Evolutionary conservation across 179 eudicot genomes (phyloP).

Genomic region (Beta corolliflora): DNA sequence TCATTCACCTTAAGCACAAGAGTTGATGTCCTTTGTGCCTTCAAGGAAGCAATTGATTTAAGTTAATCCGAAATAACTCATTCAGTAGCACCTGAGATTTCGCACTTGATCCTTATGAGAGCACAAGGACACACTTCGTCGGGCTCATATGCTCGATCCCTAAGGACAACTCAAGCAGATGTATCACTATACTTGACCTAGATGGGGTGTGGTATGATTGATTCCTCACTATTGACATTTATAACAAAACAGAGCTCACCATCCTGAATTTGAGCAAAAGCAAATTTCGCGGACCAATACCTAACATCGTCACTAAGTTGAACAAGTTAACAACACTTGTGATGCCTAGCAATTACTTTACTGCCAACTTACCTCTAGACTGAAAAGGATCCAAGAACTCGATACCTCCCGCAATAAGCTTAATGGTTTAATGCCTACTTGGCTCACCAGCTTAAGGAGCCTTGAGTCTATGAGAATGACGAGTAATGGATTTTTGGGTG

Average conservation of each 20-base stretch:
- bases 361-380: constrained; percentile 47
- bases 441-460: constrained; percentile 39
- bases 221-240: constrained; percentile 52
- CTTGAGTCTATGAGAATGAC: constrained; percentile 43
- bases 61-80: constrained; percentile 48
- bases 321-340: constrained; percentile 45
- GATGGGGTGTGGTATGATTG: constrained; percentile 66
- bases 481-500: constrained; percentile 50
- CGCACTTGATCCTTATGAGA: constrained; percentile 60
- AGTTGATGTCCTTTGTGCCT: constrained; percentile 48
- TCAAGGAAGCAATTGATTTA: constrained; percentile 54
- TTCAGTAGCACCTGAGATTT: constrained; percentile 64
- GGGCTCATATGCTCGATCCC: constrained; percentile 58
- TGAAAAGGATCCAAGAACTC: constrained; percentile 45
- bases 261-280: constrained; percentile 51
- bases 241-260: constrained; percentile 58
- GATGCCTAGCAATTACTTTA: constrained; percentile 53
- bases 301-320: constrained; percentile 40
- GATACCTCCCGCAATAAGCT: constrained; percentile 56
- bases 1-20: constrained; percentile 47
- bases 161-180: constrained; percentile 44
- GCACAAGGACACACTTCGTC: constrained; percentile 54
- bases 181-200: constrained; percentile 48
- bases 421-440: constrained; percentile 53
- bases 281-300: constrained; percentile 68